Evolutionary conservation across 441 rosid species (phyloP).

Genomic region (Eutrema salsugineum): DNA sequence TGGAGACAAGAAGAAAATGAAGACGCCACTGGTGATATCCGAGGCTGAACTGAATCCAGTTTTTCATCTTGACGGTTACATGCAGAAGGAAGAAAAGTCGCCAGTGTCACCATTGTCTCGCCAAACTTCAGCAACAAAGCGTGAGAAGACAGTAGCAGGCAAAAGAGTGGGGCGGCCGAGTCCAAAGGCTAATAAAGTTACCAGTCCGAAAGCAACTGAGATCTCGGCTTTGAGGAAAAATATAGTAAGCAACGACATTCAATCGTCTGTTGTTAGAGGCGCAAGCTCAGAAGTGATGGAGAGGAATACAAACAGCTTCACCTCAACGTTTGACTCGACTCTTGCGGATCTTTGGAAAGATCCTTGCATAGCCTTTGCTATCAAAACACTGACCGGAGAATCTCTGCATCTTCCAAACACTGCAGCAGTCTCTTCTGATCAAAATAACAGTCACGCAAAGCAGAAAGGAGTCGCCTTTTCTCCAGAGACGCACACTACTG

Average conservation of each 20-base stretch:
- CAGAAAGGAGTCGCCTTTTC: conserved; percentile 18
- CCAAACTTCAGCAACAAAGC: conserved; percentile 18
- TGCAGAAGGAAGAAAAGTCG: conserved; percentile 17
- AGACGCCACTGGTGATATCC: neutral
- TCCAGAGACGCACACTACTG: conserved; percentile 20
- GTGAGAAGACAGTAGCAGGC: conserved; percentile 3
- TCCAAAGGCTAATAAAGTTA: conserved; percentile 13
- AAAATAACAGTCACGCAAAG: conserved; percentile 28
- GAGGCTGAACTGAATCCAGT: conserved; percentile 18
- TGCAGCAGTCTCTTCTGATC: conserved; percentile 36
- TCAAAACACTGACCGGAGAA: conserved; percentile 80
- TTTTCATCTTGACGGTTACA: conserved; percentile 28
- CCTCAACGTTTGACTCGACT: conserved; percentile 45
- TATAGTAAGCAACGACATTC: conserved; percentile 1
- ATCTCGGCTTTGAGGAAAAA: conserved; percentile 11
- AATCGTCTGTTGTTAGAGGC: conserved; percentile 7
- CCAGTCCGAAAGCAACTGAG: neutral
- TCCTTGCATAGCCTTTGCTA: conserved; percentile 99
- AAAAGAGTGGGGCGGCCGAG: conserved; percentile 8
- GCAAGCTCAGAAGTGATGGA: conserved; percentile 12
- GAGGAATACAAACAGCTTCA: neutral
- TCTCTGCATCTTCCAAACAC: conserved; percentile 40
- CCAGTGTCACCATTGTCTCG: conserved; percentile 19
- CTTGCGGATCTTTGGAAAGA: conserved; percentile 77
- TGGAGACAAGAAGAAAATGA: conserved; percentile 7